Conservation (phyloP, 257 asterid species). For the Echites panduratus region DNA sequence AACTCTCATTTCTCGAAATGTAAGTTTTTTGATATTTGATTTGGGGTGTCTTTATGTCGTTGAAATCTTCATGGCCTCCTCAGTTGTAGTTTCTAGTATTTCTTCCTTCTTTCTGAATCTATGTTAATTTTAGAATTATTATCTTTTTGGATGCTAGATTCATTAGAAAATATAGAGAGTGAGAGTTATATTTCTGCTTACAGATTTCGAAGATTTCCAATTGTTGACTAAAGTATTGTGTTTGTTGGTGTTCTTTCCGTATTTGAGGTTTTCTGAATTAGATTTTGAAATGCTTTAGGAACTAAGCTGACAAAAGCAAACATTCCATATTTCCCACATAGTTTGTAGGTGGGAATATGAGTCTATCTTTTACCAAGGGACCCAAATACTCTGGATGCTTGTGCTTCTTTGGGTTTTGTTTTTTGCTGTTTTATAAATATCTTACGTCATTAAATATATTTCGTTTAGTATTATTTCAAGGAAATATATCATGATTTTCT, state of each 20-base stretch:
- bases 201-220: neutral
- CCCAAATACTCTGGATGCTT: neutral
- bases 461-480: neutral
- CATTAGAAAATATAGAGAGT: neutral
- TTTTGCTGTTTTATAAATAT: neutral
- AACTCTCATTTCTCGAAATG: constrained; percentile 83
- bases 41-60: neutral
- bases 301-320: neutral
- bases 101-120: neutral
- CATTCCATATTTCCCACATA: neutral
- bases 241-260: neutral
- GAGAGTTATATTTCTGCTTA: neutral
- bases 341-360: neutral
- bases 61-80: neutral
- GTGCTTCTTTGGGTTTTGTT: neutral
- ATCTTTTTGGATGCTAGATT: neutral
- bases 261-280: neutral
- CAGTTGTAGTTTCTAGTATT: neutral
- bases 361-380: neutral
- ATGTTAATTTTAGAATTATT: neutral
- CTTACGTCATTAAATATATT: neutral
- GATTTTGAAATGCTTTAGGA: neutral
- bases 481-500: neutral
- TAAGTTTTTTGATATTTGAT: constrained; percentile 37
- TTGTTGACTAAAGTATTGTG: neutral